A percentile compares a stretch with the other conserved stretches of the same genome.
phyloP scores from a whole-genome alignment of 2,329 filamentous ascomycete species.

The Epichloe typhina region DNA sequence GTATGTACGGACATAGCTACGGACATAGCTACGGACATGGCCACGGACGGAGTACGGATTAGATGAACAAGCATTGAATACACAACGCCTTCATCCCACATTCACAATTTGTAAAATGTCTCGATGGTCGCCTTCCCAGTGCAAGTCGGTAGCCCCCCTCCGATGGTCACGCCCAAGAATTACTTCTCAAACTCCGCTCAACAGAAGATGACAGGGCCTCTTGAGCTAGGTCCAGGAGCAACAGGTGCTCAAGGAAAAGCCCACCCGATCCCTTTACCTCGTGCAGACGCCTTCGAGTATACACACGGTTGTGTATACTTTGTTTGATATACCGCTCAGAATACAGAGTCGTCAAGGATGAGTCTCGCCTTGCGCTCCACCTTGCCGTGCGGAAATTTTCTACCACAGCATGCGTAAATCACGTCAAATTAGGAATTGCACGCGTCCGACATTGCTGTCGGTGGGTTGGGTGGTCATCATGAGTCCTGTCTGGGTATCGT shows the following conservation, averaged over 20 bases:
- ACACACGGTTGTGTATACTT: not conserved
- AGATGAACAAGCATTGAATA: no score
- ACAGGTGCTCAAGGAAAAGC: slow-evolving; percentile 28
- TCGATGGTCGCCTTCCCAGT: slow-evolving; percentile 27
- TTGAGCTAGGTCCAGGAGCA: slow-evolving; percentile 20
- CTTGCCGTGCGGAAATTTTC: slow-evolving; percentile 48
- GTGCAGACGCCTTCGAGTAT: slow-evolving; percentile 7
- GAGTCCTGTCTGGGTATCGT: slow-evolving; percentile 3
- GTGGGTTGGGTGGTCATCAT: not conserved
- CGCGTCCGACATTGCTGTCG: not conserved
- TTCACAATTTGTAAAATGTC: slow-evolving; percentile 19
- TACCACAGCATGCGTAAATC: not conserved
- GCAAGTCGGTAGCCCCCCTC: slow-evolving; percentile 17
- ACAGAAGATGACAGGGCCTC: slow-evolving; percentile 3
- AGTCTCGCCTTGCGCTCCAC: slow-evolving; percentile 65
- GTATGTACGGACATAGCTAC: no score
- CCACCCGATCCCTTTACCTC: slow-evolving; percentile 23
- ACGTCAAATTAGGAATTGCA: not conserved
- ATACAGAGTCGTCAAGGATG: slow-evolving; percentile 65
- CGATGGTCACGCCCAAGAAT: slow-evolving; percentile 4
- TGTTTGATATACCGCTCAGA: slow-evolving; percentile 54
- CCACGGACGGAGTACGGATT: no score
- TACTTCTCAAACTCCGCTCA: not conserved
- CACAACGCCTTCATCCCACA: no score
- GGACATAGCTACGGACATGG: no score